Evolutionary conservation across 1,284 basidiomycete species (phyloP), one percentile per base, ranked within the genome.

Genomic region (Quambalaria eucalypti): DNA sequence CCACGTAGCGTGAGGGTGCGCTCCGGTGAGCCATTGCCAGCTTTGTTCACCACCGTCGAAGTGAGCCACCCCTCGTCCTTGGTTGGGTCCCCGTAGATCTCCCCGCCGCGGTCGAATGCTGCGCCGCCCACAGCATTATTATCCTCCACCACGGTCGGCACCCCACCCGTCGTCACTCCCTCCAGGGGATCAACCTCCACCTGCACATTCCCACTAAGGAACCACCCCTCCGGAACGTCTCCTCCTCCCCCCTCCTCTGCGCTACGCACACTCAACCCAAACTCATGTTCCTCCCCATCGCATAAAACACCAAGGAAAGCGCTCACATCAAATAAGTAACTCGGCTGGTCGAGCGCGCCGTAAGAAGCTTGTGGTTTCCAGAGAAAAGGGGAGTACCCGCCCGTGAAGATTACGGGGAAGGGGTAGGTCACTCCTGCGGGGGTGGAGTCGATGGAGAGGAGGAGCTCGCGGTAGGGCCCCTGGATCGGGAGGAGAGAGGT

Each of bases 351-450:
- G 33, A 87, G 78, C 1, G 87, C 85, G 10, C 87, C 86, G 65
- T 86, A 88, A 2, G 86, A 83, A 2, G 84, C 82, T 66, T 88
- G 86, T 0, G 87, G 87, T 57, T 86, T 81, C 87, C 87, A 89
- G 40, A 84, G 80, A 1, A 82, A 79, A 1, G 86, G 86, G 16
- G 83, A 79, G 60, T 87, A 82, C 0, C 85, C 87, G n/a, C 87
- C 87, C 0, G 87, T 89, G 66, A 87, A 89, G 38, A 88, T 83
- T 28, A 85, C 83, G 2, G 85, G 82, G 62, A 86, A 89, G 8
- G 88, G 87, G 73, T 86, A 85, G 2, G 81, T 85, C n/a, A 83
- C 81, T 1, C 87, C 87, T 7, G 87, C 87, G 8, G 89, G 78
- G 62, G 78, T 77, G 0, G 83, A 84, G 60, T 90, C 87, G 6